A percentile compares a stretch with the other conserved stretches of the same genome.
phyloP scores from a whole-genome alignment of 805 yeast genomes.

The Saccharomycopsis guyanensis region DNA sequence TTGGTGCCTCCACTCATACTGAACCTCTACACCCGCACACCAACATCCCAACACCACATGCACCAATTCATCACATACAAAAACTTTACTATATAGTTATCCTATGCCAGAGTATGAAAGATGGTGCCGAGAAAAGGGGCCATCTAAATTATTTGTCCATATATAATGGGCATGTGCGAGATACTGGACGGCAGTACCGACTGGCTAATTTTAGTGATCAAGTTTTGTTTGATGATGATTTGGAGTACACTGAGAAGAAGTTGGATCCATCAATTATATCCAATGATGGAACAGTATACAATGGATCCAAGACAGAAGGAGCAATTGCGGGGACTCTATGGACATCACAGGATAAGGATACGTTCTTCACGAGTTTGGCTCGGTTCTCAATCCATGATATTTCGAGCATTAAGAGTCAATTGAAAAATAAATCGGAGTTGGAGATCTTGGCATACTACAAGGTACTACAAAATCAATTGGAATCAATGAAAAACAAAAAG shows the following conservation, averaged over 20 bases:
- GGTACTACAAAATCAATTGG: conserved; percentile 29
- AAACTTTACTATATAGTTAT: too few relatives aligned
- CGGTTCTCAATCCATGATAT: conserved; percentile 42
- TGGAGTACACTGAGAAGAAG: neutral
- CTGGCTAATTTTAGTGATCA: conserved; percentile 2
- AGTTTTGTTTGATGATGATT: neutral
- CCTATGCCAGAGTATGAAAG: neutral
- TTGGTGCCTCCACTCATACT: too few relatives aligned
- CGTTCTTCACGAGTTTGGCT: conserved; percentile 42
- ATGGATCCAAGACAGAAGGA: neutral
- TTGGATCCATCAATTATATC: conserved; percentile 1
- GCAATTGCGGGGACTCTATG: conserved; percentile 33
- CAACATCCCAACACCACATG: too few relatives aligned
- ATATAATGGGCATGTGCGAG: conserved; percentile 5
- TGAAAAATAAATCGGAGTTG: conserved; percentile 35
- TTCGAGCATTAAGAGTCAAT: conserved; percentile 32
- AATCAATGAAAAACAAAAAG: conserved; percentile 23
- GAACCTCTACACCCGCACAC: too few relatives aligned
- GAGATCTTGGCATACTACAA: conserved; percentile 43
- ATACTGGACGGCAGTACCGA: neutral
- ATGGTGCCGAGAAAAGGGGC: neutral
- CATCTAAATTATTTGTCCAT: neutral
- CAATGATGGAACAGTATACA: neutral
- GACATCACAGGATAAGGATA: conserved; percentile 42
- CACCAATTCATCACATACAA: too few relatives aligned